These are phyloP conservation scores for Quercus rubra DNA, from an alignment of 306 rosid genomes.

Conservation along the genomic window DNA sequence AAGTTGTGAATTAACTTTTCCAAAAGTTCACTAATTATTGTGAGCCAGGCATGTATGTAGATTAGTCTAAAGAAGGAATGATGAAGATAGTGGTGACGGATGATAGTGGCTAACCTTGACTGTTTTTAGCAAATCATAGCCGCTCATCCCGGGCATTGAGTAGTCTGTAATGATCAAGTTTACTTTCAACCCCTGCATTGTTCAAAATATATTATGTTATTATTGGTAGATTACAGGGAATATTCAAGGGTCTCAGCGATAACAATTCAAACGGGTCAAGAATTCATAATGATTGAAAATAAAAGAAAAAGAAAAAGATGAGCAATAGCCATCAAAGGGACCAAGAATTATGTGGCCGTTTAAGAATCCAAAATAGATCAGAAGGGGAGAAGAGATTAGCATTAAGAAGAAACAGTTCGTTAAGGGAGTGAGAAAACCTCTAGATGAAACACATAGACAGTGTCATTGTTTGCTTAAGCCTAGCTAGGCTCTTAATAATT, in stretches of 20 bases:
- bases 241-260: too few species aligned
- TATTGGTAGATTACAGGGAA: not conserved
- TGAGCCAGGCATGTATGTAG: not conserved
- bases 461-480: not conserved
- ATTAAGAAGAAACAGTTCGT: not conserved
- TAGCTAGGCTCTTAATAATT: not conserved
- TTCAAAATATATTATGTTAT: not conserved
- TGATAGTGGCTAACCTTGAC: constrained; percentile 61
- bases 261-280: too few species aligned
- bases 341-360: not conserved
- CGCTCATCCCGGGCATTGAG: constrained; percentile 99
- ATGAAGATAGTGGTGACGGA: constrained; percentile 9
- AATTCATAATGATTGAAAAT: not conserved
- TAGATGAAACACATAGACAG: not conserved
- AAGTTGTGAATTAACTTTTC: not conserved
- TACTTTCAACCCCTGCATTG: constrained; percentile 76
- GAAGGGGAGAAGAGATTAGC: not conserved
- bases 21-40: not conserved
- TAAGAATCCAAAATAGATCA: not conserved
- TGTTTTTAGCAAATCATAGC: constrained; percentile 92
- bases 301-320: not conserved
- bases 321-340: not conserved
- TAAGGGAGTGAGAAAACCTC: not conserved
- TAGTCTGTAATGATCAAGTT: constrained; percentile 98
- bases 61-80: not conserved